These are phyloP conservation scores for Epichloe gansuensis DNA, from an alignment of 2,329 filamentous ascomycete species.

Conservation along the genomic window DNA sequence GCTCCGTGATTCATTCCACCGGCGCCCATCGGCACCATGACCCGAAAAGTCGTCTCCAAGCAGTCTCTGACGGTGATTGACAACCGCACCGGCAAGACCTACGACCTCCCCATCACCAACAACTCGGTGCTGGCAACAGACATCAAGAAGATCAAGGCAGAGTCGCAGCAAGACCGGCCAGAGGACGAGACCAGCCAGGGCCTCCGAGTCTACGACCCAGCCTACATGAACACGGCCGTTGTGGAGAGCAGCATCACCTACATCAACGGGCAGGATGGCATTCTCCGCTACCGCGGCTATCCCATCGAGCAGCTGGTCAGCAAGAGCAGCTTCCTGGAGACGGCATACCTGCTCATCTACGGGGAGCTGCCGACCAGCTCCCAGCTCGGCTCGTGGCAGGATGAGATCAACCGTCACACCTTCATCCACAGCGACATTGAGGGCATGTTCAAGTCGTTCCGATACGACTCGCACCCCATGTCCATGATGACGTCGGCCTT, in stretches of 20 bases:
- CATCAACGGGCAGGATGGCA: constrained; percentile 39
- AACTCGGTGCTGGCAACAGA: constrained; percentile 38
- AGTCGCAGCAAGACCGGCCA: constrained; percentile 20
- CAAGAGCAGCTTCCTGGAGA: constrained; percentile 37
- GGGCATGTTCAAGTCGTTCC: constrained; percentile 38
- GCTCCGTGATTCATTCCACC: neutral
- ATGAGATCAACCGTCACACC: constrained; percentile 39
- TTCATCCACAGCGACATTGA: constrained; percentile 37
- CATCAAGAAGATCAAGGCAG: constrained; percentile 37
- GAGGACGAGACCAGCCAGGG: constrained; percentile 37
- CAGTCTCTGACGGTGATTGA: constrained; percentile 32
- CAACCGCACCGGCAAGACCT: constrained; percentile 35
- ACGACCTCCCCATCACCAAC: constrained; percentile 36
- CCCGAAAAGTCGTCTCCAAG: constrained; percentile 9
- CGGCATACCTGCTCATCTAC: constrained; percentile 38
- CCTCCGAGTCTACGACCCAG: constrained; percentile 38
- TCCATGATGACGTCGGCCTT: constrained; percentile 38
- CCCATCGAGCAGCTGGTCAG: constrained; percentile 38
- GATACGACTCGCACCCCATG: constrained; percentile 41
- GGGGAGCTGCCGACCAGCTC: constrained; percentile 33
- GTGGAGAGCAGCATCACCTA: constrained; percentile 38
- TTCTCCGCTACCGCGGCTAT: constrained; percentile 39
- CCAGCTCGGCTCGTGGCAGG: constrained; percentile 30
- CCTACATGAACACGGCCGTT: constrained; percentile 41
- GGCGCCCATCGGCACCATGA: neutral